A percentile compares a stretch with the other conserved stretches of the same genome.
phyloP scores from a whole-genome alignment of 169 alveolate species.

The Perkinsus olseni region DNA sequence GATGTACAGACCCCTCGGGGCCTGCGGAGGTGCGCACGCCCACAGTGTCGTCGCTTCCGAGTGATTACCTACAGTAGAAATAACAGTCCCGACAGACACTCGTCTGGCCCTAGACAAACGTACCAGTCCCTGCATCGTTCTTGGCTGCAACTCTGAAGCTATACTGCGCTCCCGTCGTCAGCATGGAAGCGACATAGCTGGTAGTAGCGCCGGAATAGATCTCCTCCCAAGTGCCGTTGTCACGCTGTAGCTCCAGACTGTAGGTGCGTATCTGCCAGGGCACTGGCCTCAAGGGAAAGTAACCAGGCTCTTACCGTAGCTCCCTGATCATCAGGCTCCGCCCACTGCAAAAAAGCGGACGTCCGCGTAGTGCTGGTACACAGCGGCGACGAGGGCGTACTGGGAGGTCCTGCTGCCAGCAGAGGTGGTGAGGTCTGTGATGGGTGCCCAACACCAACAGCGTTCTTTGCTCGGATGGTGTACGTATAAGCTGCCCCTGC shows the following conservation, averaged over 20 bases:
- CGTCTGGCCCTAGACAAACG: too few relatives aligned
- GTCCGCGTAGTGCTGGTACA: neutral
- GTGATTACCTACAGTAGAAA: neutral
- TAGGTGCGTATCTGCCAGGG: neutral
- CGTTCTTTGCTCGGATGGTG: neutral
- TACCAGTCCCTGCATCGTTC: slow-evolving; percentile 2
- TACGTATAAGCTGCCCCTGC: neutral
- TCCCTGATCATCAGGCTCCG: neutral
- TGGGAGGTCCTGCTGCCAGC: neutral
- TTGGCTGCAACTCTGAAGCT: neutral
- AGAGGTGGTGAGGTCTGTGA: neutral
- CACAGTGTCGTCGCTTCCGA: neutral
- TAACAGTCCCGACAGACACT: too few relatives aligned
- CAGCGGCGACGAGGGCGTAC: neutral
- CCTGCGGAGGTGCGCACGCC: slow-evolving; percentile 4
- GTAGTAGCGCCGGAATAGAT: neutral
- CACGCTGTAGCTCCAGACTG: neutral
- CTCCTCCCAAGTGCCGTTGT: neutral
- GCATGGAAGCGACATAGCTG: neutral
- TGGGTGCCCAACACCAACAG: neutral
- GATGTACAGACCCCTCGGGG: neutral
- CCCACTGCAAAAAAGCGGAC: neutral
- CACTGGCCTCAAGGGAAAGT: neutral
- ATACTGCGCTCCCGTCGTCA: neutral
- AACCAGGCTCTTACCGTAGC: neutral